phyloP scores from a whole-genome alignment of 441 rosid genomes.

The Brassica balearica region DNA sequence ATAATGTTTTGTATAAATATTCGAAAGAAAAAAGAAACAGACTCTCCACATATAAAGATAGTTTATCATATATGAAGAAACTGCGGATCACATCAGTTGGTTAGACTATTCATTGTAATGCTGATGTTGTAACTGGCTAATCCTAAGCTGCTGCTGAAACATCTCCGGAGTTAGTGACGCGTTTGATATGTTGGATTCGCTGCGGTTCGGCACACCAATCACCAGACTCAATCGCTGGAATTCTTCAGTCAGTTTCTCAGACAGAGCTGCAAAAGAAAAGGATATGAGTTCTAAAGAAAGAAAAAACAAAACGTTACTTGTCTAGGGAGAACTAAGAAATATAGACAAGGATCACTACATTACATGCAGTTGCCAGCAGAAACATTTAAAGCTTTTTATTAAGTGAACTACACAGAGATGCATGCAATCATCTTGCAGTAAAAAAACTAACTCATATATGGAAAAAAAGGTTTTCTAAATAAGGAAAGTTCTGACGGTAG shows the following conservation, averaged over 20 bases:
- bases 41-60: constrained; percentile 35
- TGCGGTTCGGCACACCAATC: constrained; percentile 54
- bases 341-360: not conserved
- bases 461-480: too few species aligned
- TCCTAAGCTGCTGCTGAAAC: constrained; percentile 56
- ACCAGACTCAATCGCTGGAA: constrained; percentile 76
- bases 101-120: constrained; percentile 49
- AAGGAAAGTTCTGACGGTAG: too few species aligned
- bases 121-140: constrained; percentile 47
- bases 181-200: constrained; percentile 58
- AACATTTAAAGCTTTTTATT: constrained; percentile 1
- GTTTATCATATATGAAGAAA: constrained; percentile 5
- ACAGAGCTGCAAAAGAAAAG: constrained; percentile 62
- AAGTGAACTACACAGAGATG: not conserved
- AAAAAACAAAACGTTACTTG: not conserved
- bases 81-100: constrained; percentile 10
- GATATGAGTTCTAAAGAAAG: not conserved
- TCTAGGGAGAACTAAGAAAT: not conserved
- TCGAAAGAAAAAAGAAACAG: constrained; percentile 20
- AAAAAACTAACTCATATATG: not conserved
- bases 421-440: not conserved
- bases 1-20: constrained; percentile 15
- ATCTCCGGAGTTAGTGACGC: constrained; percentile 60
- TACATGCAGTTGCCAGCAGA: not conserved
- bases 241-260: constrained; percentile 83